A percentile compares a stretch with the other conserved stretches of the same genome.
phyloP scores from a whole-genome alignment of 75 land plant genomes.

The Larix kaempferi region DNA sequence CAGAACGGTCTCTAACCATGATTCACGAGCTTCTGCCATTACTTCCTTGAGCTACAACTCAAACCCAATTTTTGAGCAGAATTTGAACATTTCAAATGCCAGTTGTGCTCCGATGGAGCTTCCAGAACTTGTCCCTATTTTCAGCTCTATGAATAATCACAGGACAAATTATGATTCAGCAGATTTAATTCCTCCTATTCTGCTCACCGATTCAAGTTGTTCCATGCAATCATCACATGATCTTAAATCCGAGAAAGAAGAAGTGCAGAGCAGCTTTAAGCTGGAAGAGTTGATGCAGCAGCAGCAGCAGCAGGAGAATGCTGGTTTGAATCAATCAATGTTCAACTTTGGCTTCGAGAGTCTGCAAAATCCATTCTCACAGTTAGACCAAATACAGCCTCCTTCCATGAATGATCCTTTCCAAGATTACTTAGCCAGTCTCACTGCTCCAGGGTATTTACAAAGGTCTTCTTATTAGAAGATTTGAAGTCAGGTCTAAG shows the following conservation, averaged over 20 bases:
- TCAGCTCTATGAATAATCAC: conserved; percentile 3
- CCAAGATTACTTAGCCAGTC: conserved; percentile 9
- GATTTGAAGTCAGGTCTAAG: no score
- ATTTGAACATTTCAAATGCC: conserved; percentile 2
- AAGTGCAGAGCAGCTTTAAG: conserved; percentile 36
- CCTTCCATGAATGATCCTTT: neutral
- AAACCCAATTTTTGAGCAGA: neutral
- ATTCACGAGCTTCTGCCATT: neutral
- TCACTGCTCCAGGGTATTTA: conserved; percentile 2
- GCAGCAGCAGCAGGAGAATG: conserved; percentile 1
- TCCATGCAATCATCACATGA: conserved; percentile 46
- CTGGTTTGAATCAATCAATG: neutral
- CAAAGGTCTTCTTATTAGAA: neutral
- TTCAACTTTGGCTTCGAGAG: neutral
- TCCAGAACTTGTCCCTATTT: neutral
- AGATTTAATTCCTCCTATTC: conserved; percentile 34
- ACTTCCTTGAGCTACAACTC: conserved; percentile 6
- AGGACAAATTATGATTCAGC: conserved; percentile 18
- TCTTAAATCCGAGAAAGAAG: conserved; percentile 21
- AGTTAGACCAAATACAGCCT: conserved; percentile 5
- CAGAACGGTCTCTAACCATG: neutral
- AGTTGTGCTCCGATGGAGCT: neutral
- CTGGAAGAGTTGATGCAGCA: conserved; percentile 21
- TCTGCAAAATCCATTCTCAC: conserved; percentile 6
- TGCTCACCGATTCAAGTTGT: conserved; percentile 41